Evolutionary conservation across 2,329 filamentous ascomycete genomes (phyloP), one percentile per base, ranked within the genome.

Genomic region (Arthrobotrys musiformis): DNA sequence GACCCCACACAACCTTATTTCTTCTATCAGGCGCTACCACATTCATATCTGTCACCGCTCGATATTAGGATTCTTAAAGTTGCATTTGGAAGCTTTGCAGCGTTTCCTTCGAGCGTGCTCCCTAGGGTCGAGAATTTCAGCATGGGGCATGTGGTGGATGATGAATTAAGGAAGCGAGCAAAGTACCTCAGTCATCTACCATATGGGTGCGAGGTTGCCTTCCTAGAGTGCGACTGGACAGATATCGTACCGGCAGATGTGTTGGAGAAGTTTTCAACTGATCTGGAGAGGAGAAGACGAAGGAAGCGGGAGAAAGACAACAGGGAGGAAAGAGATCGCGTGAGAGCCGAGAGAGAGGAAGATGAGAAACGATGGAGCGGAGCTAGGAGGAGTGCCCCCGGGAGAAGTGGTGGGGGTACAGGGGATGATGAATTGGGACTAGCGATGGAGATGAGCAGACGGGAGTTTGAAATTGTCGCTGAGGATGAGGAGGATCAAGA

Each of bases 211-310:
- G 91, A 97, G 79, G 92, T 97, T 46, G 93, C 88, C 79, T 97
- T 97, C 81, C 84, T 97, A 0, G 94, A 97, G 84, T 97, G 94
- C 82, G 93, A 97, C 83, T 97, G 94, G 94, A 93, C 92, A 2
- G 93, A 97, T 79, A 92, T 95, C 40, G 92, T 97, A 4, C 87
- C 90, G 2, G 86, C 90, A 0, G 90, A 92, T 61, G 88, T 92
- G 2, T 85, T 97, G n/a, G 89, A 89, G 42, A 87, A 87, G 0
- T 97, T 97, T 83, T 86, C 87, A n/a, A 84, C 86, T 0, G 93
- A 97, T 75, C 91, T 95, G 64, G 91, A 92, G 79, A 88, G 89
- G 70, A 88, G 94, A 64, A 87, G 93, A 69, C 93, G 91, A 83
- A 88, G 88, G 66, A 93, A 96, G 80, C 86, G 87, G 4, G 94